phyloP scores from a whole-genome alignment of 768 basidiomycete genomes.

The Pleurotus eryngii region DNA sequence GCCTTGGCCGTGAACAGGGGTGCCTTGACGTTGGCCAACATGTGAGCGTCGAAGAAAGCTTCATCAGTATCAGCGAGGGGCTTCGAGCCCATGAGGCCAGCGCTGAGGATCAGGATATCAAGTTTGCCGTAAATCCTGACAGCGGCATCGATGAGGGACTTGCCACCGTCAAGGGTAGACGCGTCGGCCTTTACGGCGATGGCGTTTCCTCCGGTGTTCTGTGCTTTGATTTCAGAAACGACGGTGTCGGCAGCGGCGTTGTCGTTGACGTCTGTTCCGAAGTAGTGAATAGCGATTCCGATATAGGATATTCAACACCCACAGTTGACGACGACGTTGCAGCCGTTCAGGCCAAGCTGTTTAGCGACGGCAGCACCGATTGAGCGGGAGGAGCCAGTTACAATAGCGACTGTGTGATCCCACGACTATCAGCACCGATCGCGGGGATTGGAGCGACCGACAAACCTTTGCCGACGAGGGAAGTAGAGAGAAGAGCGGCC shows the following conservation, averaged over 20 bases:
- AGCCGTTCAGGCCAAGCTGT: slow-evolving; percentile 53
- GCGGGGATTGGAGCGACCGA: background rate
- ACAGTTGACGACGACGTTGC: slow-evolving; percentile 52
- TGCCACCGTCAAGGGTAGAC: slow-evolving; percentile 43
- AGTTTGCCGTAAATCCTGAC: slow-evolving; percentile 47
- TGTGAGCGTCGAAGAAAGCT: slow-evolving; percentile 46
- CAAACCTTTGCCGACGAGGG: slow-evolving; percentile 3
- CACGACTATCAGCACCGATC: background rate
- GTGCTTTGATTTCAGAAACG: slow-evolving; percentile 40
- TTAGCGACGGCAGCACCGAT: slow-evolving; percentile 58
- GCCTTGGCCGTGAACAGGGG: slow-evolving; percentile 53
- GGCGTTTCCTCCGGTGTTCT: slow-evolving; percentile 38
- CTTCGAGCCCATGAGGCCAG: slow-evolving; percentile 53
- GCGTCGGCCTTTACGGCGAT: slow-evolving; percentile 52
- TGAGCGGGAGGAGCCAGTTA: slow-evolving; percentile 57
- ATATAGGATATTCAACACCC: background rate
- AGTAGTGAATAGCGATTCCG: background rate
- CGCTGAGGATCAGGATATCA: slow-evolving; percentile 59
- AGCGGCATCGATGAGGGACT: slow-evolving; percentile 44
- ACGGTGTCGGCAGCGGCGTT: slow-evolving; percentile 41
- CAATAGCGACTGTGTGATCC: background rate
- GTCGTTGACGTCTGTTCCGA: slow-evolving; percentile 33
- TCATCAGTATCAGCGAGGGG: slow-evolving; percentile 48
- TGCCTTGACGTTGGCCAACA: slow-evolving; percentile 56
- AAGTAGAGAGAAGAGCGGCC: slow-evolving; percentile 3